Evolutionary conservation across 202 grass and related monocot genomes (phyloP).

Genomic region (Bolboschoenoplectus hybrid): DNA sequence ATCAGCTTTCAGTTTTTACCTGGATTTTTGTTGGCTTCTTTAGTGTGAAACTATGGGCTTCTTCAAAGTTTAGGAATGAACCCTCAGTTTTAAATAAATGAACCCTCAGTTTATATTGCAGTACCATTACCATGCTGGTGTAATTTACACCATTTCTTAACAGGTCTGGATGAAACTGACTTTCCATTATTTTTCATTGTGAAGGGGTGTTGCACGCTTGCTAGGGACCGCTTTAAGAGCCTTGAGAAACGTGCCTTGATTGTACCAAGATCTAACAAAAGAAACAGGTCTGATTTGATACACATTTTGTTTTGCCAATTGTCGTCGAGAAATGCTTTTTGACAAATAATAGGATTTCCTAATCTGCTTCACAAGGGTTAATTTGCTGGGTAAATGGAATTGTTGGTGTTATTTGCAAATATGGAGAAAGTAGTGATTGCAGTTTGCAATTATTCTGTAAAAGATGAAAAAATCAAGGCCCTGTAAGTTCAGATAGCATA

Average conservation of each 20-base stretch:
- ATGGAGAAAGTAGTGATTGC: background rate
- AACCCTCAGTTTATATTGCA: background rate
- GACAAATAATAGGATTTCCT: background rate
- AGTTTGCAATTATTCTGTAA: background rate
- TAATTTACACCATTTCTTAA: conserved; percentile 11
- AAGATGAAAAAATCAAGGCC: background rate
- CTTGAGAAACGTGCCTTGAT: conserved; percentile 52
- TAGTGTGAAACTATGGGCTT: background rate
- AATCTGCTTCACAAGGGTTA: background rate
- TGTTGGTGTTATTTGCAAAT: background rate
- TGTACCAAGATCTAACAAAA: conserved; percentile 41
- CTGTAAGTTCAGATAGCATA: background rate
- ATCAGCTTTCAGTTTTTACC: background rate
- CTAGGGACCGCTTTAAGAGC: conserved; percentile 53
- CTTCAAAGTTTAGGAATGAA: background rate
- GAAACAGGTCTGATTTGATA: conserved; percentile 30
- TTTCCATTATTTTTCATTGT: background rate
- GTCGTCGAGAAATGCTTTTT: background rate
- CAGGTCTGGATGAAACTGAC: background rate
- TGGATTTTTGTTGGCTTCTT: background rate
- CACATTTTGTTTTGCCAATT: conserved; percentile 3
- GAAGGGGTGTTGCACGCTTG: conserved; percentile 54
- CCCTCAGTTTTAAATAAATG: background rate
- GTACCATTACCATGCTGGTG: background rate
- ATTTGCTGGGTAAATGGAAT: background rate